A percentile compares a stretch with the other conserved stretches of the same genome.
These are phyloP conservation scores for Saccharomycopsis amapae DNA, from an alignment of 805 yeast genomes.

Conservation along the genomic window DNA sequence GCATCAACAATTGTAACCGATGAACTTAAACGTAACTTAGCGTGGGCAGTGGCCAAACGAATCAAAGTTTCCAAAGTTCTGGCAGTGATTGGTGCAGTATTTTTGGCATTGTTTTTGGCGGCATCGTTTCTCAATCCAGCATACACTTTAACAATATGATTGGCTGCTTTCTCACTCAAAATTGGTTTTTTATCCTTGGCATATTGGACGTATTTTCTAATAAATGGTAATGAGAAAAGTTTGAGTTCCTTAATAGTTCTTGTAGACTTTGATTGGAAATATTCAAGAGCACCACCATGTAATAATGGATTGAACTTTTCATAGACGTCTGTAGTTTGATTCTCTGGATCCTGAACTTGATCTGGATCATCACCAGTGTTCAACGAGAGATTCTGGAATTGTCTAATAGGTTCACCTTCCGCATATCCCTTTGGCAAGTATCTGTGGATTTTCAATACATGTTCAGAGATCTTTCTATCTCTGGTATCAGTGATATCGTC, in stretches of 20 bases:
- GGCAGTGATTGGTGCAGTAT: slow-evolving; percentile 95
- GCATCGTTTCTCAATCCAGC: slow-evolving; percentile 74
- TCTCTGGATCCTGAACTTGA: slow-evolving; percentile 38
- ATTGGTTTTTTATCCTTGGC: slow-evolving; percentile 87
- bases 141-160: slow-evolving; percentile 73
- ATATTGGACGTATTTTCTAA: slow-evolving; percentile 88
- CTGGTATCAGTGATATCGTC: slow-evolving; percentile 84
- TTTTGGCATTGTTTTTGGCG: slow-evolving; percentile 52
- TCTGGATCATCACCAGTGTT: slow-evolving; percentile 70
- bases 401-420: slow-evolving; percentile 93
- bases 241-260: slow-evolving; percentile 33
- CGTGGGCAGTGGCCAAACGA: slow-evolving; percentile 94
- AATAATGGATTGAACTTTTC: slow-evolving; percentile 77
- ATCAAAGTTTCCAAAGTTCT: slow-evolving; percentile 94
- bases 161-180: slow-evolving; percentile 68
- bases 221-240: slow-evolving; percentile 70
- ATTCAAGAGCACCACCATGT: slow-evolving; percentile 66
- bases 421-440: slow-evolving; percentile 78
- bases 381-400: slow-evolving; percentile 57
- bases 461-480: slow-evolving; percentile 87
- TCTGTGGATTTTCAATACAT: slow-evolving; percentile 89
- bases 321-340: slow-evolving; percentile 48
- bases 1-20: slow-evolving; percentile 75
- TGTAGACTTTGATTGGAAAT: slow-evolving; percentile 29
- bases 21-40: slow-evolving; percentile 82